Conservation (phyloP, 768 basidiomycete genomes). For the Phylloporus sp. region DNA sequence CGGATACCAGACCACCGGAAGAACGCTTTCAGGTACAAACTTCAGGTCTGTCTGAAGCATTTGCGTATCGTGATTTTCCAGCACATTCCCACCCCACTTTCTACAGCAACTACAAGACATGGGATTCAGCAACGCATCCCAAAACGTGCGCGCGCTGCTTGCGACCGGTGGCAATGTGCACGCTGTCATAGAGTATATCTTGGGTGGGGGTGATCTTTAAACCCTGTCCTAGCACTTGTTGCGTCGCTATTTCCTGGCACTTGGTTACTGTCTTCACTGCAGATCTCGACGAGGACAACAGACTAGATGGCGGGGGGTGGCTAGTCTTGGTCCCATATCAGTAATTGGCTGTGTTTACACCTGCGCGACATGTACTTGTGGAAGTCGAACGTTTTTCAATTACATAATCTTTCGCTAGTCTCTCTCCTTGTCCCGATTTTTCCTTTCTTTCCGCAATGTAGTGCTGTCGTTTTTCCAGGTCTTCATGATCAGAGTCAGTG, state of each 20-base stretch:
- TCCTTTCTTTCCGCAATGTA: conserved; percentile 35
- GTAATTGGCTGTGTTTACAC: background rate
- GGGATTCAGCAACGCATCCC: conserved; percentile 86
- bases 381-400: background rate
- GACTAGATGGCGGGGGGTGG: background rate
- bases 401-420: background rate
- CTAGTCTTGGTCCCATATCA: background rate
- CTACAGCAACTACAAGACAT: conserved; percentile 86
- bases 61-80: background rate
- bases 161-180: conserved; percentile 94
- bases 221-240: background rate
- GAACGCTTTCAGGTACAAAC: conserved; percentile 88
- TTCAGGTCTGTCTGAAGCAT: conserved; percentile 48
- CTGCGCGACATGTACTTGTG: too few species aligned
- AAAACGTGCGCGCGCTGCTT: conserved; percentile 86
- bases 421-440: background rate
- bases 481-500: conserved; percentile 29
- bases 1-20: conserved; percentile 76
- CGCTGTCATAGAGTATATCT: conserved; percentile 88
- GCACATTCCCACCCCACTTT: background rate
- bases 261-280: background rate
- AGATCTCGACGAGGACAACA: background rate
- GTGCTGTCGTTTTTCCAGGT: conserved; percentile 59
- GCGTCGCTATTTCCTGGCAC: background rate
- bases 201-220: conserved; percentile 63